Base-by-base conservation (phyloP, 2,329 filamentous ascomycete species). In the Pseudogymnoascus sp. region DNA sequence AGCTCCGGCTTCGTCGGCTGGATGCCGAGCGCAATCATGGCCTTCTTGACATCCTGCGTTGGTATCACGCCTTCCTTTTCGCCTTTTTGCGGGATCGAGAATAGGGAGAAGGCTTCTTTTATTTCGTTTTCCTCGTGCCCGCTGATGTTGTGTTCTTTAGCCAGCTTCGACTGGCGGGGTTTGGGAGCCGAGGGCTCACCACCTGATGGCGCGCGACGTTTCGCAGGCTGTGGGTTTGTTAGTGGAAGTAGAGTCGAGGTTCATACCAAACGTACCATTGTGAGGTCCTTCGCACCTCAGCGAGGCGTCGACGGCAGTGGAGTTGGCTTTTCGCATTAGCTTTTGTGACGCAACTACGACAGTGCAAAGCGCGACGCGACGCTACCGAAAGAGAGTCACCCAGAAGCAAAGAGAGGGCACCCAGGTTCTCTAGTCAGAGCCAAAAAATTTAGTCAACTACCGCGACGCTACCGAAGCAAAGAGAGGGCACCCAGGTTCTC, bases 61-160 rank as follows among this genome's bases (percentile, higher is more conserved):
- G 83, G 83, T 60, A 91, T 82, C 14, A 90, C 85, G 64, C 87
- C 88, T 62, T 88, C 78, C 71, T 91, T 90, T 69, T 92, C 87
- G 60, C 88, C 84, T 19, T 86, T 81, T 74, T 84, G 84, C 37
- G 87, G 84, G 3, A 60, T 26, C 1, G 86, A 79, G 74, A 97
- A 99, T 6, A 97, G 82, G 21, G 83, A 81, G 74, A 94, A 97
- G 12, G 92, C 92, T 75, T 97, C 92, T 70, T 85, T 87, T 72
- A 99, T 96, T 77, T 97, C 92, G 68, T 83, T 82, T 77, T 97
- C 93, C 76, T 97, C 89, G 66, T 88, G 85, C 41, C 87, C 88
- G 12, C 85, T 88, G 71, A 97, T 85, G 74, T 92, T 88, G 81
- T 97, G 87, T 72, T 96, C 91, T 77, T 92, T 93, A 31, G 93